Evolutionary conservation across 768 basidiomycete species (phyloP).

Genomic region (Pleurotus giganteus): DNA sequence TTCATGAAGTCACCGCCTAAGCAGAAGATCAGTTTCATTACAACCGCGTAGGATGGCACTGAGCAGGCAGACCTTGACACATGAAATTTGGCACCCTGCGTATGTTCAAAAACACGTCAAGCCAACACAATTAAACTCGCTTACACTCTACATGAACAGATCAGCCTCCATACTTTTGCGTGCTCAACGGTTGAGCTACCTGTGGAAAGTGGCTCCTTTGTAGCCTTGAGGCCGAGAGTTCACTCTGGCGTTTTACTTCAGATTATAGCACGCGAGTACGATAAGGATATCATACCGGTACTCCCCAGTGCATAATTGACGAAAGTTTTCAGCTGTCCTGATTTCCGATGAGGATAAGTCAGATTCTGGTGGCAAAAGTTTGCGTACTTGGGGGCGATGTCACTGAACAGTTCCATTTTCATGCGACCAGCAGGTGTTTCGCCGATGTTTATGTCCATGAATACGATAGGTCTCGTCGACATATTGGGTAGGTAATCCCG

Average conservation of each 20-base stretch:
- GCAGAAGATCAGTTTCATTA: background rate
- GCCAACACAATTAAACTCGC: background rate
- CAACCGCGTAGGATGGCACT: too few relatives aligned
- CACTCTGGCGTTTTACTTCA: slow-evolving; percentile 50
- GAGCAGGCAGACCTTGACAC: slow-evolving; percentile 72
- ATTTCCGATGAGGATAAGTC: slow-evolving; percentile 2
- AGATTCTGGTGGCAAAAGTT: background rate
- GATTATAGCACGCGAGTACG: background rate
- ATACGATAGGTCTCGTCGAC: slow-evolving; percentile 79
- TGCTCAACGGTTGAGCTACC: slow-evolving; percentile 44
- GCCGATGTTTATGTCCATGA: slow-evolving; percentile 96
- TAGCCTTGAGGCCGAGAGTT: slow-evolving; percentile 89
- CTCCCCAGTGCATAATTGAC: slow-evolving; percentile 98
- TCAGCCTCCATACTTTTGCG: background rate
- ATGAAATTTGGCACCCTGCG: slow-evolving; percentile 87
- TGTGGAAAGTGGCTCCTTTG: slow-evolving; percentile 88
- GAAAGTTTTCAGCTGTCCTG: slow-evolving; percentile 97
- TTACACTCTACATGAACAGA: slow-evolving; percentile 59
- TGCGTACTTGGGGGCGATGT: slow-evolving; percentile 89
- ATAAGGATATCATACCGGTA: slow-evolving; percentile 55
- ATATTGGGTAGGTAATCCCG: too few relatives aligned
- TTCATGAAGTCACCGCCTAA: slow-evolving; percentile 93
- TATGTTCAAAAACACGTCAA: background rate
- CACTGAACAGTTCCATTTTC: slow-evolving; percentile 97
- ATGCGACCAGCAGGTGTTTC: slow-evolving; percentile 94